Percentiles rank a stretch among this genome's conserved stretches.
Conservation (phyloP, 1,139 yeast species). For the Pichiaceae sp. region DNA sequence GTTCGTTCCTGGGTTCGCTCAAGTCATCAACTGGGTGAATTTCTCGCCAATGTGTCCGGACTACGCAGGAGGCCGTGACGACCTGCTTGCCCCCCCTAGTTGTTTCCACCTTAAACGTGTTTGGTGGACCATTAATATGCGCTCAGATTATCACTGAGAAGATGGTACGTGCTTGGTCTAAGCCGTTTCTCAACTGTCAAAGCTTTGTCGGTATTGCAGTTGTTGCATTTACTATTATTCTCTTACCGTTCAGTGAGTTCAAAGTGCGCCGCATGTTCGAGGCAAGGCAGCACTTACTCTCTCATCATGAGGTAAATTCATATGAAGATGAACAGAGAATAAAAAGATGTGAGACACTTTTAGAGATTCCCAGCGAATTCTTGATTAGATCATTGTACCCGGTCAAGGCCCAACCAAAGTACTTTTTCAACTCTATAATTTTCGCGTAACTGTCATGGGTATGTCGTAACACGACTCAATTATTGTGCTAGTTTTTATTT, state of each 20-base stretch:
- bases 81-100: conserved; percentile 29
- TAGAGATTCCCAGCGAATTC: no score
- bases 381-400: no score
- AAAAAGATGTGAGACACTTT: no score
- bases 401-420: no score
- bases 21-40: conserved; percentile 63
- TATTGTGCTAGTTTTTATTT: no score
- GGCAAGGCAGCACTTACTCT: conserved; percentile 13
- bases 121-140: conserved; percentile 23
- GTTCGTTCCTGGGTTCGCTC: conserved; percentile 41
- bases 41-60: conserved; percentile 54
- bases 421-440: no score
- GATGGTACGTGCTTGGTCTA: conserved; percentile 24
- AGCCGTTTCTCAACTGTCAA: conserved; percentile 53
- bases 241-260: conserved; percentile 33
- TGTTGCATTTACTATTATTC: conserved; percentile 26
- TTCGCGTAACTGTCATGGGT: no score
- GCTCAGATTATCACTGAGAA: conserved; percentile 43
- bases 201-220: conserved; percentile 49
- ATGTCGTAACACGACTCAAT: no score
- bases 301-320: no score
- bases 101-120: conserved; percentile 21
- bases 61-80: conserved; percentile 26
- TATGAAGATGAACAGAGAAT: no score
- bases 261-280: conserved; percentile 24